Conservation (phyloP, 2,329 filamentous ascomycete genomes). For the Fusarium sacchari region DNA sequence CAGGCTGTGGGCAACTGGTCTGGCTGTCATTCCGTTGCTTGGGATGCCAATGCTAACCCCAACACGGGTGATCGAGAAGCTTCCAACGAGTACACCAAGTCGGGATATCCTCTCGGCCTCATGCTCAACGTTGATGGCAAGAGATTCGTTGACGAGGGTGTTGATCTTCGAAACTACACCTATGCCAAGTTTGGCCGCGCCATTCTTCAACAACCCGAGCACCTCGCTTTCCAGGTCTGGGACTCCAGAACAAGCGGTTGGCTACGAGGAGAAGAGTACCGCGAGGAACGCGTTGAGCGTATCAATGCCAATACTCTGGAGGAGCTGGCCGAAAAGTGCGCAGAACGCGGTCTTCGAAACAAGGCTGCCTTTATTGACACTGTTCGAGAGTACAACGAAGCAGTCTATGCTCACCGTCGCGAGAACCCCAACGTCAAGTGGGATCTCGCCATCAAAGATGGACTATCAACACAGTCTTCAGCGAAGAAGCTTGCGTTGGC, state of each 20-base stretch:
- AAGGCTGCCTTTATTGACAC: not conserved
- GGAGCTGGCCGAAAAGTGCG: not conserved
- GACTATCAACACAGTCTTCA: constrained; percentile 7
- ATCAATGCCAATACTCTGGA: not conserved
- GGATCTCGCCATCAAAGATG: constrained; percentile 10
- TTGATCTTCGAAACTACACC: constrained; percentile 14
- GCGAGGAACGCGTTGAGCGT: constrained; percentile 9
- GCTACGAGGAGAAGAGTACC: constrained; percentile 13
- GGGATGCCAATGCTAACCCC: constrained; percentile 16
- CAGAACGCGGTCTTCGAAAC: not conserved
- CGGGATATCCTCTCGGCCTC: constrained; percentile 10
- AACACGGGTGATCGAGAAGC: constrained; percentile 12
- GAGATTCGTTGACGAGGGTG: constrained; percentile 8
- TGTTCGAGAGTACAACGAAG: constrained; percentile 5
- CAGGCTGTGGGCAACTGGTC: constrained; percentile 14
- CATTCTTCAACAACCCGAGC: constrained; percentile 18
- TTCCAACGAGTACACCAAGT: constrained; percentile 20
- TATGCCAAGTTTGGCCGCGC: constrained; percentile 17
- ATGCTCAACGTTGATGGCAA: constrained; percentile 12
- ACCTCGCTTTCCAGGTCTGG: constrained; percentile 14
- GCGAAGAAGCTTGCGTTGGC: not conserved
- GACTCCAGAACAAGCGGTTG: constrained; percentile 1
- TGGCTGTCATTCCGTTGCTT: constrained; percentile 1
- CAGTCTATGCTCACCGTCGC: not conserved
- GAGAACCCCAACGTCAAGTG: constrained; percentile 1